phyloP scores from a whole-genome alignment of 2,329 filamentous ascomycete species.

The Fusarium kyushuense region DNA sequence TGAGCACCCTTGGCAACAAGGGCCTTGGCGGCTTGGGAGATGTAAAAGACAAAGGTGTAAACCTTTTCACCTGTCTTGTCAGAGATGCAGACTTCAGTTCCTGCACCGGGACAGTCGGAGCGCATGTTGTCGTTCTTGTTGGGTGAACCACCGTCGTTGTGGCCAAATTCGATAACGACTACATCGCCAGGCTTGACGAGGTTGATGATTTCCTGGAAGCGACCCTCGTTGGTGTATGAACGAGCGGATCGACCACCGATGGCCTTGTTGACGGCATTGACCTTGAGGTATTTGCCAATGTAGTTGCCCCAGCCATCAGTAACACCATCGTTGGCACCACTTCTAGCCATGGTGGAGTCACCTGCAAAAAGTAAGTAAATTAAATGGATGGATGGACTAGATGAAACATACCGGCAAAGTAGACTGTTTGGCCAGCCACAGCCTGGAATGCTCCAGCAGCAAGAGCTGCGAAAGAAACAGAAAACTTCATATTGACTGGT shows the following conservation, averaged over 20 bases:
- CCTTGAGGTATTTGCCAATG: slow-evolving; percentile 62
- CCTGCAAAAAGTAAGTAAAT: slow-evolving; percentile 41
- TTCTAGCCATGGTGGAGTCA: slow-evolving; percentile 71
- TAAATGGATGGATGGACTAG: fast-evolving
- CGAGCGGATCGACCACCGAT: slow-evolving; percentile 74
- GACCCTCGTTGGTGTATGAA: slow-evolving; percentile 74
- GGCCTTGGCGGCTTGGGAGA: slow-evolving; percentile 66
- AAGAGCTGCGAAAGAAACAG: slow-evolving; percentile 32
- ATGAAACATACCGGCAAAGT: slow-evolving; percentile 58
- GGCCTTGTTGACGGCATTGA: slow-evolving; percentile 70
- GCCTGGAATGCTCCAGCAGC: slow-evolving; percentile 33
- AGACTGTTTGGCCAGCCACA: slow-evolving; percentile 45
- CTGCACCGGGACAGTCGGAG: slow-evolving; percentile 68
- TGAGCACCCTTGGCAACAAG: slow-evolving; percentile 69
- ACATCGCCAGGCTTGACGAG: slow-evolving; percentile 69
- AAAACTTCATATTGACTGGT: slow-evolving; percentile 41
- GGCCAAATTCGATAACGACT: slow-evolving; percentile 78
- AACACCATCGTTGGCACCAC: slow-evolving; percentile 55
- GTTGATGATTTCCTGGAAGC: slow-evolving; percentile 69
- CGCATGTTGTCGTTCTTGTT: slow-evolving; percentile 68
- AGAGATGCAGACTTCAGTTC: slow-evolving; percentile 63
- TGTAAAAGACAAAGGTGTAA: slow-evolving; percentile 70
- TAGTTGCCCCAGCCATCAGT: slow-evolving; percentile 73
- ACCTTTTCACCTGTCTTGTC: slow-evolving; percentile 60
- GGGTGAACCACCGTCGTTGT: slow-evolving; percentile 75